Base-by-base conservation (phyloP, 805 yeast genomes). In the Naumovozyma castellii region DNA sequence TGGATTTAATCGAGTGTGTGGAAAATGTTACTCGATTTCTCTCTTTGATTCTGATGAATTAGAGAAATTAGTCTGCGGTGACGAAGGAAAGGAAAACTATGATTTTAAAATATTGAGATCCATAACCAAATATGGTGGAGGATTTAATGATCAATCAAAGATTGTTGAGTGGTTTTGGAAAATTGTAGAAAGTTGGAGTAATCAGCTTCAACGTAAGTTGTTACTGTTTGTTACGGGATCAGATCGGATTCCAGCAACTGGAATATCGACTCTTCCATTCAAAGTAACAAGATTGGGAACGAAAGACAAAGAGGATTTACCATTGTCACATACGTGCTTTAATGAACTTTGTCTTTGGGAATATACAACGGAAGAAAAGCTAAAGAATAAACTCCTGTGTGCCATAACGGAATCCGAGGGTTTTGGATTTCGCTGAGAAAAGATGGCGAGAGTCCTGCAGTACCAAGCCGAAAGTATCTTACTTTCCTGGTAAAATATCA, bases 281-380 rank as follows among this genome's bases (percentile, higher is more conserved):
- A 79, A 79, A 44, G 73, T 90, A n/a, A 73, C 80, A 13, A 72
- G 73, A 40, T 40, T 75, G 12, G 73, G 72, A 1, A 32, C 43
- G 2, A 45, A 38, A 43, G 68, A 66, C 25, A 57, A 65, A 29
- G 67, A 72, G 1, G 65, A 80, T 36, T 62, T 88, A 14, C 97
- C 97, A 0, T 65, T 81, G 13, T 86, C 97, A 0, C 97, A 90
- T 56, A 92, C 97, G 0, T 90, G 98, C 51, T 90, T 92, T 66
- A 92, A 90, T 56, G 95, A 90, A 64, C 57, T 90, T 18, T 81
- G 90, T 40, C 49, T 92, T 4, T 82, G 77, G 59, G 77, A 77
- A 29, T 90, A 90, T 57, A 48, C 61, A 12, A 55, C 73, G 4
- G 65, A 66, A 43, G 74, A 71, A n/a, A 75, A 73, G 45, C 63